Evolutionary conservation across 495 filamentous ascomycete genomes (phyloP), one percentile per base, ranked within the genome.

Genomic region (Penicillium argentinense): DNA sequence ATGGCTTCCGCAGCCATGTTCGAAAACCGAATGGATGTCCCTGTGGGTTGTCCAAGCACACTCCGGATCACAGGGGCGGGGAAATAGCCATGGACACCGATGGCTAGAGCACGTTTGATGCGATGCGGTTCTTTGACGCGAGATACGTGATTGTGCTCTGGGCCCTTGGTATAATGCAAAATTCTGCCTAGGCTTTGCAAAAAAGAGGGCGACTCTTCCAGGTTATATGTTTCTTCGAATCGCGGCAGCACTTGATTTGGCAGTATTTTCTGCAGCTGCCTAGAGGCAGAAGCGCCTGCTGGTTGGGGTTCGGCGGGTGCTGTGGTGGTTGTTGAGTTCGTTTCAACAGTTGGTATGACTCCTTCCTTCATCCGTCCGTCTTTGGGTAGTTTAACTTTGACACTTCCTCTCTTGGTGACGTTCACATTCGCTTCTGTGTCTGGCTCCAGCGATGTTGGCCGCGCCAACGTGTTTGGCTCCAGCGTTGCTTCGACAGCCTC

Each of bases 31-130:
- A 96, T 84, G 2, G 91, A 96, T 5, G 93, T 98, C 4, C 93
- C 93, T 5, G 90, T 97, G 0, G 93, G 93, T 51, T 97, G 95
- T 2, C 93, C 93, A 5, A 97, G 80, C 19, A 98, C 83, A 18
- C 83, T 86, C 9, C 92, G 84, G 22, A 98, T 76, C 28, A 93
- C 75, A 0, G 85, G 79, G 16, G 90, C 89, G 4, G 93, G 93
- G 53, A 96, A 96, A 49, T 91, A 90, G 4, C 93, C 93, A 67
- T 98, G 93, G 13, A 98, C 83, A 17, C 93, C 93, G 50, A 98
- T 95, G 6, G 91, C 90, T 9, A 98, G 69, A 17, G 92, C 92
- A 51, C 81, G 87, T 62, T 82, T 91, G 6, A 96, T 80, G 52
- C 76, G 84, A 2, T 81, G 84, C 4, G 82, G 77, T 21, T 87